Evolutionary conservation across 371 early-diverging fungal genomes (phyloP).

Genomic region (Mucor saturninus): DNA sequence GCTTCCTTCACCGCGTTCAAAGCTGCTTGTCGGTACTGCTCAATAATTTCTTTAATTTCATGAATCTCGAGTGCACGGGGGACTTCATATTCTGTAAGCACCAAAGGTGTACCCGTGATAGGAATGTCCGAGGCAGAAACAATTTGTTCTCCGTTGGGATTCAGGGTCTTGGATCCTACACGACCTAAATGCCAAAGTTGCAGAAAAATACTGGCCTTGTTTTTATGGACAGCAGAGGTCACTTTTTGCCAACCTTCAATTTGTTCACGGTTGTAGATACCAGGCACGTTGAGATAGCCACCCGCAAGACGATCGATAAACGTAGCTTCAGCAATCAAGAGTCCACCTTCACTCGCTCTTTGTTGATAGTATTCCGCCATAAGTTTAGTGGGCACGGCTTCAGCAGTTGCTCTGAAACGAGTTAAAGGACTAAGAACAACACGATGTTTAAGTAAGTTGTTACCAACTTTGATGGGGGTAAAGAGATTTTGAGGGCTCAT

Average conservation of each 20-base stretch:
- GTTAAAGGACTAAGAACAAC: constrained; percentile 61
- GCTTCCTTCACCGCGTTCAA: constrained; percentile 37
- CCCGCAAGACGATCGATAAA: constrained; percentile 47
- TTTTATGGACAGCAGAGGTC: constrained; percentile 59
- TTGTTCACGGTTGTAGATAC: constrained; percentile 52
- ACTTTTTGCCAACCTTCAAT: constrained; percentile 59
- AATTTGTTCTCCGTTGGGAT: constrained; percentile 8
- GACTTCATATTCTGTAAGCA: constrained; percentile 7
- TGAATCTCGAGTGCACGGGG: constrained; percentile 58
- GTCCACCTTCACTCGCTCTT: constrained; percentile 60
- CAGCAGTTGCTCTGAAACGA: constrained; percentile 38
- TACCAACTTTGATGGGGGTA: constrained; percentile 38
- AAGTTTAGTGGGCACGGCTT: constrained; percentile 47
- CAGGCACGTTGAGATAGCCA: constrained; percentile 40
- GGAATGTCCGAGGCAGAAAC: constrained; percentile 21
- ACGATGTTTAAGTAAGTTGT: constrained; percentile 47
- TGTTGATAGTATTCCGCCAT: constrained; percentile 61
- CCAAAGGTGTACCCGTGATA: not conserved
- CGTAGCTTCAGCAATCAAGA: constrained; percentile 63
- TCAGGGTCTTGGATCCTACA: constrained; percentile 5
- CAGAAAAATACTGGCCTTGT: constrained; percentile 49
- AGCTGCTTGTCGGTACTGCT: constrained; percentile 64
- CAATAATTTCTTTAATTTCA: constrained; percentile 62
- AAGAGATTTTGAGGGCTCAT: not conserved
- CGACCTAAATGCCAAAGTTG: constrained; percentile 59